Evolutionary conservation across 139 green algal species (phyloP).

Genomic region (Micromonas pusilla): DNA sequence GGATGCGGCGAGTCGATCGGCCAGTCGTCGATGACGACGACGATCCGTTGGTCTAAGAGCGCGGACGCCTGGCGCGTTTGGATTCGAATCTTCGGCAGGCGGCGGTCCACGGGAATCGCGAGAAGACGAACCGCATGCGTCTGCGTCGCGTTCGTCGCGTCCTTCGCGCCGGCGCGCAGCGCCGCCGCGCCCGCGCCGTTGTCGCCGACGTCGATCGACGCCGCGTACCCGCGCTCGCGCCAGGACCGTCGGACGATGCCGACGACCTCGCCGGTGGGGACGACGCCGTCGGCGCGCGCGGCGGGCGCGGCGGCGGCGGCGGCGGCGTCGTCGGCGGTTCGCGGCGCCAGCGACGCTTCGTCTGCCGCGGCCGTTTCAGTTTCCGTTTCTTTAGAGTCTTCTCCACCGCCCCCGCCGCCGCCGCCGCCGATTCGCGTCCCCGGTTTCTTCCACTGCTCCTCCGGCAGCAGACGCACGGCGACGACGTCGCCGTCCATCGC

Average conservation of each 20-base stretch:
- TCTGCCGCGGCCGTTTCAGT: background rate
- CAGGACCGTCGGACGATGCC: constrained; percentile 44
- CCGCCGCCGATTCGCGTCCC: constrained; percentile 6
- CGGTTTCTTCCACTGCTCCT: constrained; percentile 59
- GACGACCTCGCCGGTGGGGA: constrained; percentile 37
- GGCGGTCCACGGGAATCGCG: constrained; percentile 36
- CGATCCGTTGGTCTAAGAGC: constrained; percentile 43
- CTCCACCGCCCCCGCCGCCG: constrained; percentile 22
- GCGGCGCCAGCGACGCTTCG: background rate
- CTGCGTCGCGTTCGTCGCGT: background rate
- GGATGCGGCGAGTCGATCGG: constrained; percentile 32
- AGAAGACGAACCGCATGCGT: constrained; percentile 14
- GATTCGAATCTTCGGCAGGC: constrained; percentile 54
- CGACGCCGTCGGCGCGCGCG: constrained; percentile 31
- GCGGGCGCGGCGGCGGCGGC: constrained; percentile 23
- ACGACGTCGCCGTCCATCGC: constrained; percentile 49
- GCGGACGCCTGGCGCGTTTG: constrained; percentile 61
- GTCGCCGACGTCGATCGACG: constrained; percentile 4
- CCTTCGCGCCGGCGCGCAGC: background rate
- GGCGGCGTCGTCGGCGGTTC: constrained; percentile 23
- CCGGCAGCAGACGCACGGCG: constrained; percentile 50
- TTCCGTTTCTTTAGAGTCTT: constrained; percentile 25
- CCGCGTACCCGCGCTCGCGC: constrained; percentile 27
- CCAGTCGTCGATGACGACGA: constrained; percentile 50
- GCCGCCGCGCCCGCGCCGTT: too few species aligned